Conservation (phyloP, 495 filamentous ascomycete genomes). For the Hyaloscypha hepaticicola region DNA sequence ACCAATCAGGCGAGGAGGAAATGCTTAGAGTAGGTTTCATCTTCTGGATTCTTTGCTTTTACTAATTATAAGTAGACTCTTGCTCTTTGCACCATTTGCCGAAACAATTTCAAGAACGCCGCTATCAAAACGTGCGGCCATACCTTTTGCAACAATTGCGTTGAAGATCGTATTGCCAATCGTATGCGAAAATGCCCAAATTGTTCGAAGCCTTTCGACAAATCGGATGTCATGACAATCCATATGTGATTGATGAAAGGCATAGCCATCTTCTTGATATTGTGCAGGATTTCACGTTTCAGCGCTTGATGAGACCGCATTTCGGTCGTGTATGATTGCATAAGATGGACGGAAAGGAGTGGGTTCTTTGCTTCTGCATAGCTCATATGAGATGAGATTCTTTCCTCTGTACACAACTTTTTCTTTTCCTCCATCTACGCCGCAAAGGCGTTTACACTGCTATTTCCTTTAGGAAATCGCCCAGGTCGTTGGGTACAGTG, state of each 20-base stretch:
- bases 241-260: constrained; percentile 42
- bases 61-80: constrained; percentile 64
- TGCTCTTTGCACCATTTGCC: constrained; percentile 87
- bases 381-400: constrained; percentile 16
- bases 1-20: constrained; percentile 77
- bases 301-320: constrained; percentile 17
- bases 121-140: constrained; percentile 93
- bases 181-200: constrained; percentile 93
- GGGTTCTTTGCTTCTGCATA: constrained; percentile 10
- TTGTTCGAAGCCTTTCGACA: constrained; percentile 86
- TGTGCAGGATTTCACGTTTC: not conserved
- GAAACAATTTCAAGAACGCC: constrained; percentile 88
- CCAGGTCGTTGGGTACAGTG: constrained; percentile 22
- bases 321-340: constrained; percentile 32
- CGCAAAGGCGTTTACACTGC: constrained; percentile 3
- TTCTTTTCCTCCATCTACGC: constrained; percentile 15
- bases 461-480: not conserved
- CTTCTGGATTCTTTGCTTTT: not conserved
- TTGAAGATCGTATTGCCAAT: constrained; percentile 80
- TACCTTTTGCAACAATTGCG: constrained; percentile 87
- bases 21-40: constrained; percentile 70
- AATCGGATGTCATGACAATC: constrained; percentile 76
- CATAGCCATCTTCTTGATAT: not conserved
- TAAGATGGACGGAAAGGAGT: constrained; percentile 18
- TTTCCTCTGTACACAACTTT: constrained; percentile 20